Evolutionary conservation across 805 yeast species (phyloP), one percentile per base, ranked within the genome.

Genomic region (Saturnispora sekii): DNA sequence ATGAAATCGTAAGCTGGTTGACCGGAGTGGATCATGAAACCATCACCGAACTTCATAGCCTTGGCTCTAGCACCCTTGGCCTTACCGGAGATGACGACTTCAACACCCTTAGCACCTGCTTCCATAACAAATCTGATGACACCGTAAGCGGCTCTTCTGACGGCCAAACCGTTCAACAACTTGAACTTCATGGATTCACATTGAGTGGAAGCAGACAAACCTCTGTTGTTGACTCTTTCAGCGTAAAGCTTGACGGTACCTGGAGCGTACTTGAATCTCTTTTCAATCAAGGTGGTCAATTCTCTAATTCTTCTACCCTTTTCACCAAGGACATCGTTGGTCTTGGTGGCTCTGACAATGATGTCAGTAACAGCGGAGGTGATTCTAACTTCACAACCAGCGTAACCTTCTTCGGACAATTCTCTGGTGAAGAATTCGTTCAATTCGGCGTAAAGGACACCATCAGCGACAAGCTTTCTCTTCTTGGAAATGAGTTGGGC

Each of bases 1-100:
- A 93, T 93, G 84, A 93, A 93, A 70, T 93, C 98, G 62, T 77
- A 81, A 72, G 90, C 93, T 76, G 98, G 98, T 80, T 93, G 98
- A 86, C 98, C 98, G 67, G 97, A 88, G 93, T 93, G 98, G 81
- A 93, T 93, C 93, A 93, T 86, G 96, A 93, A 93, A 81, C 98
- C 98, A 72, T 90, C 97, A 70, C 93, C 84, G 83, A 90, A 93
- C 78, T 93, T 93, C 95, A 93, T 95, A 67, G 97, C 82, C 85
- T 93, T 93, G 66, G 98, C 98, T 81, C 98, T 88, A 66, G 97
- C 98, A 75, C 96, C 98, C 79, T 97, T 87, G 72, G 94, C 84
- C 79, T 93, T 93, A 83, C 98, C 98, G 62, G 97, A 88, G 68
- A 93, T 85, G 64, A 93, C 97, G 72, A 93, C 98, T 81, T 93